Conservation (phyloP, 805 yeast genomes). For the Candida patagonica region DNA sequence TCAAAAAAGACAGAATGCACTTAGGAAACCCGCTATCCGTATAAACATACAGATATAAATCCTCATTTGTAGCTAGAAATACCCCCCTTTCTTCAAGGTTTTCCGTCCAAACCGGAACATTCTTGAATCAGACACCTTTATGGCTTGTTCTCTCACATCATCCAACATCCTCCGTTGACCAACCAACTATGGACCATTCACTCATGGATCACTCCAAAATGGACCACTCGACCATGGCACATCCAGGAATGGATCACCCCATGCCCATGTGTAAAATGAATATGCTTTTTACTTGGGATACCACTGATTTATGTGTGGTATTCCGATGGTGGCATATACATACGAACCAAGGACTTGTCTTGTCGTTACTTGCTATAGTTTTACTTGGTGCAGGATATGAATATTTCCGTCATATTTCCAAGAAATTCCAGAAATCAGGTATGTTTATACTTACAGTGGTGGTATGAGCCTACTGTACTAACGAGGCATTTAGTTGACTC, state of each 20-base stretch:
- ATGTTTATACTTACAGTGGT: not conserved
- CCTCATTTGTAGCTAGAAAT: too few relatives aligned
- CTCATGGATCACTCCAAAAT: constrained; percentile 11
- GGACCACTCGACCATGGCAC: constrained; percentile 7
- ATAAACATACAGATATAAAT: too few relatives aligned
- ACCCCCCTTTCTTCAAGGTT: too few relatives aligned
- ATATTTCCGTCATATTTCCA: constrained; percentile 32
- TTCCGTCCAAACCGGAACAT: too few relatives aligned
- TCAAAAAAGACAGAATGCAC: too few relatives aligned
- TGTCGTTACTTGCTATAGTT: constrained; percentile 43
- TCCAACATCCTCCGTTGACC: too few relatives aligned
- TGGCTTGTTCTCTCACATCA: too few relatives aligned
- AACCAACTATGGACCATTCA: constrained; percentile 14
- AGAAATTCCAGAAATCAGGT: constrained; percentile 11
- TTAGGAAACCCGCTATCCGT: too few relatives aligned
- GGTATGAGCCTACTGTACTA: not conserved
- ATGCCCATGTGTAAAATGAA: constrained; percentile 19
- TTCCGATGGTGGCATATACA: constrained; percentile 75
- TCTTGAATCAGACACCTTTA: too few relatives aligned
- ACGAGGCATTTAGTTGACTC: not conserved
- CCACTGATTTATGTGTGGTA: constrained; percentile 61
- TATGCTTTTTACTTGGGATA: constrained; percentile 76
- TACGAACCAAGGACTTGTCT: constrained; percentile 40
- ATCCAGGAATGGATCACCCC: constrained; percentile 7
- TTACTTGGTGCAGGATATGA: constrained; percentile 52